Percentiles rank a stretch among this genome's conserved stretches.
phyloP scores from a whole-genome alignment of 495 filamentous ascomycete genomes.

The Lasiosphaeria ovina region DNA sequence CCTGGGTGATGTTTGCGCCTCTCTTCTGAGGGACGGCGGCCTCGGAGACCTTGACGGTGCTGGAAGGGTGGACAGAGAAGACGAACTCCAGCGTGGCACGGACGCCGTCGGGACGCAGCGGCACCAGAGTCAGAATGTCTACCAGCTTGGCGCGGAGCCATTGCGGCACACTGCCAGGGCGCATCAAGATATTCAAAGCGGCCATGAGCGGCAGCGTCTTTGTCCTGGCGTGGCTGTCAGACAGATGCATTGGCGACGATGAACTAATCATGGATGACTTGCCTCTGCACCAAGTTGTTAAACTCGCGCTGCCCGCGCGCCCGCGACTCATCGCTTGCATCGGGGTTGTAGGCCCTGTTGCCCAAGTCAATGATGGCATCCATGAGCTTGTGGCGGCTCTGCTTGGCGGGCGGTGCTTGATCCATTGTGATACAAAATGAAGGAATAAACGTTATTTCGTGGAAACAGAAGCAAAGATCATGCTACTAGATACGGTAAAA shows the following conservation, averaged over 20 bases:
- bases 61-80: slow-evolving; percentile 55
- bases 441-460: too few species aligned
- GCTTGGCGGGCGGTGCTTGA: slow-evolving; percentile 14
- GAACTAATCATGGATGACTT: slow-evolving; percentile 16
- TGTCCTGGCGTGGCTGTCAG: slow-evolving; percentile 39
- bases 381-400: slow-evolving; percentile 28
- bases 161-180: slow-evolving; percentile 40
- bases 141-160: slow-evolving; percentile 55
- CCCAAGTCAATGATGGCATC: slow-evolving; percentile 36
- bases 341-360: slow-evolving; percentile 42
- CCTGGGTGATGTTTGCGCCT: slow-evolving; percentile 67
- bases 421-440: slow-evolving; percentile 18
- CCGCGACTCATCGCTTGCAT: slow-evolving; percentile 25
- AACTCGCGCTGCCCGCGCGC: slow-evolving; percentile 36
- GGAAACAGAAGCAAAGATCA: too few species aligned
- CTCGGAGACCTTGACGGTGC: slow-evolving; percentile 38
- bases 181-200: slow-evolving; percentile 46
- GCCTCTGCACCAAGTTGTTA: slow-evolving; percentile 42
- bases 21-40: slow-evolving; percentile 40
- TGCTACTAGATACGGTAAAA: too few species aligned
- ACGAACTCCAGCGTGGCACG: slow-evolving; percentile 70
- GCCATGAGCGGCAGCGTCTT: slow-evolving; percentile 44
- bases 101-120: slow-evolving; percentile 65
- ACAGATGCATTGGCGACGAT: slow-evolving; percentile 3
- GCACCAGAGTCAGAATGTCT: slow-evolving; percentile 58